These are phyloP conservation scores for Calocera viscosa DNA, from an alignment of 768 basidiomycete genomes.

Conservation along the genomic window DNA sequence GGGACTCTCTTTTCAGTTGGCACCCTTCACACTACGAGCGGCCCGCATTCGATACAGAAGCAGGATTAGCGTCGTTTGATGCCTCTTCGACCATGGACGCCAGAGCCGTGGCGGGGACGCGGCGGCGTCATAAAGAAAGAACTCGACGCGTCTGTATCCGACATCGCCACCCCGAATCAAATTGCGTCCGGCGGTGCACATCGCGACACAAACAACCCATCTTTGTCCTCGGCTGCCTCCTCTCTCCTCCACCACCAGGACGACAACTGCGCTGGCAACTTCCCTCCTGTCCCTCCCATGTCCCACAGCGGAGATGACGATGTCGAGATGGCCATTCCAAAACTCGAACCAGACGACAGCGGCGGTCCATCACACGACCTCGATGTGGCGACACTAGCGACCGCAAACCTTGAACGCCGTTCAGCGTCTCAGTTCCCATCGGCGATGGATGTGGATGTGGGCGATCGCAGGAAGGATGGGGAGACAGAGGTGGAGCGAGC, in stretches of 20 bases:
- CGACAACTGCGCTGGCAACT: not conserved
- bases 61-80: not conserved
- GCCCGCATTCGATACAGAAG: not conserved
- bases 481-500: slow-evolving; percentile 1
- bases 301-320: not conserved
- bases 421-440: not conserved
- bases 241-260: not conserved
- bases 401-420: not conserved
- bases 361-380: not conserved
- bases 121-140: not conserved
- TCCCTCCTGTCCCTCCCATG: not conserved
- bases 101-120: not conserved
- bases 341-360: not conserved
- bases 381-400: not conserved
- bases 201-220: slow-evolving; percentile 2
- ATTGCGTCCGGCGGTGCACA: not conserved
- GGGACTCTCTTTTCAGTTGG: too few species aligned
- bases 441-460: not conserved
- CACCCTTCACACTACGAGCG: too few species aligned
- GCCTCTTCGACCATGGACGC: slow-evolving; percentile 6
- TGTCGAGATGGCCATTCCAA: not conserved
- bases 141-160: not conserved
- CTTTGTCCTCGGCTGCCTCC: slow-evolving; percentile 1
- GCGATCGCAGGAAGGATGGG: not conserved
- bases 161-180: not conserved